phyloP scores from a whole-genome alignment of 345 rosid species.

The Corchorus capsularis region DNA sequence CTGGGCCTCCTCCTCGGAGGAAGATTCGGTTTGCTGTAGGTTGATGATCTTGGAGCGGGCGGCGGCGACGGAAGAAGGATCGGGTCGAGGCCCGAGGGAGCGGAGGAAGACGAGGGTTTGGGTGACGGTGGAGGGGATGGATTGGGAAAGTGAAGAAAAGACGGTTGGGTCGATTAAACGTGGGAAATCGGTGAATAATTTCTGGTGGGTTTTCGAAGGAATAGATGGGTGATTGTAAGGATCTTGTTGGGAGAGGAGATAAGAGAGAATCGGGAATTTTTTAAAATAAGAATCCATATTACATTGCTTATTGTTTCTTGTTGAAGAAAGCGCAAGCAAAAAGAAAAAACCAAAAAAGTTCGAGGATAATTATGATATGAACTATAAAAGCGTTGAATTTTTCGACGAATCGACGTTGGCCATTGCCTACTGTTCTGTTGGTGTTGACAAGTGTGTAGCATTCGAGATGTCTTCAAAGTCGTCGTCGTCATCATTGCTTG shows the following conservation, averaged over 20 bases:
- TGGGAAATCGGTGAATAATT: constrained; percentile 45
- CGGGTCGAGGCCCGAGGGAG: constrained; percentile 78
- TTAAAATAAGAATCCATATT: constrained; percentile 59
- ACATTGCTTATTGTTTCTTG: not conserved
- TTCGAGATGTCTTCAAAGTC: too few species aligned
- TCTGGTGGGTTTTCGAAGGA: constrained; percentile 38
- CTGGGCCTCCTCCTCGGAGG: constrained; percentile 62
- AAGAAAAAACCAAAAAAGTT: not conserved
- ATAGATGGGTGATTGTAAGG: constrained; percentile 40
- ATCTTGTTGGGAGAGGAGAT: constrained; percentile 49
- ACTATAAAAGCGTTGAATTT: not conserved
- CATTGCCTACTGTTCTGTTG: not conserved
- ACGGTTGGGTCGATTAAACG: constrained; percentile 46
- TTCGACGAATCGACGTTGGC: not conserved
- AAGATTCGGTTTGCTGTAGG: constrained; percentile 43
- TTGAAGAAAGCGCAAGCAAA: not conserved
- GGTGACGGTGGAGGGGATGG: constrained; percentile 49
- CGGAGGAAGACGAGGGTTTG: constrained; percentile 59
- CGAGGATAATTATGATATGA: not conserved
- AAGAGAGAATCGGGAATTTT: constrained; percentile 60
- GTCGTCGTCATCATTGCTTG: not conserved
- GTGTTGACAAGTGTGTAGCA: too few species aligned
- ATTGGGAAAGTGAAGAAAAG: constrained; percentile 50
- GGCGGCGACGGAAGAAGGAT: constrained; percentile 57
- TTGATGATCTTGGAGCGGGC: constrained; percentile 64